These are phyloP conservation scores for Mortierella sp. DNA, from an alignment of 371 early-diverging fungal species.

Conservation along the genomic window DNA sequence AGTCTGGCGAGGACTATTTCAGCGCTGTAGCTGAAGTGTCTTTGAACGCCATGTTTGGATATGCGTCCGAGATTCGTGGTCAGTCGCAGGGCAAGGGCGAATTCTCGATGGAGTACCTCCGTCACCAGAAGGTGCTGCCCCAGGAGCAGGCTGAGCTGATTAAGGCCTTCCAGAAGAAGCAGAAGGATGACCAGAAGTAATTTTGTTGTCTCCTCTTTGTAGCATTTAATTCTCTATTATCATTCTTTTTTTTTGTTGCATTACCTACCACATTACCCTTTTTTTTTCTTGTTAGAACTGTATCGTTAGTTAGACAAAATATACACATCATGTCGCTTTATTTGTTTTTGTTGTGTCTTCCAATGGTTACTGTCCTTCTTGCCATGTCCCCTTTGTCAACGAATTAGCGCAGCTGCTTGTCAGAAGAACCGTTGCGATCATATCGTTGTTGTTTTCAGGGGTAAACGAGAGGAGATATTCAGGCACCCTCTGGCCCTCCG, in stretches of 20 bases:
- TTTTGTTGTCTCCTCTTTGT: neutral
- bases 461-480: neutral
- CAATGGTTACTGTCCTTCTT: neutral
- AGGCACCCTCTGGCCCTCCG: neutral
- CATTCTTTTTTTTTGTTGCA: neutral
- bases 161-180: constrained; percentile 82
- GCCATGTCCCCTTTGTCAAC: neutral
- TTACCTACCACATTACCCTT: constrained; percentile 5
- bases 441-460: neutral
- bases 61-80: constrained; percentile 95
- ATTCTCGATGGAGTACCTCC: constrained; percentile 98
- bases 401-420: neutral
- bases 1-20: constrained; percentile 95
- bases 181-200: constrained; percentile 57
- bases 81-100: constrained; percentile 98
- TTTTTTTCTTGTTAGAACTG: neutral
- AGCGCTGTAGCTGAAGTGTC: constrained; percentile 89
- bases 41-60: constrained; percentile 98
- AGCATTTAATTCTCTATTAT: neutral
- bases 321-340: neutral
- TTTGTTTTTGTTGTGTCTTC: neutral
- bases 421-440: neutral
- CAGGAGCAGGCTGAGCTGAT: constrained; percentile 90
- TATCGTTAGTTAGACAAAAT: constrained; percentile 6
- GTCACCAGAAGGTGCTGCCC: constrained; percentile 86